These are phyloP conservation scores for Suillus ampliporus DNA, from an alignment of 768 basidiomycete species.

Conservation along the genomic window DNA sequence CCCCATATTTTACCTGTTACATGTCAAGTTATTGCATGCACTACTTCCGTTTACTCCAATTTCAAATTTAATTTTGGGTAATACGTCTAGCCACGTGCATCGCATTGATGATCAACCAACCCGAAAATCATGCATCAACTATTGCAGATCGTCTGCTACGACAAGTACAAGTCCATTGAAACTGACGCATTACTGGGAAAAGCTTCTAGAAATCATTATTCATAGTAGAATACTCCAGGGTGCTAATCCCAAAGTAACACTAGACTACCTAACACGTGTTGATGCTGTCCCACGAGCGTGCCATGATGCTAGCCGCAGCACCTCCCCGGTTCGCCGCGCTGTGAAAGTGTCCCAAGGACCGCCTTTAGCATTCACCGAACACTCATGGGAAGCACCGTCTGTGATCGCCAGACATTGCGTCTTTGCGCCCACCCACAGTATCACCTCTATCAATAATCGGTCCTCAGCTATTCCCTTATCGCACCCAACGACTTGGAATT, in stretches of 20 bases:
- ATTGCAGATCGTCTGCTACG: neutral
- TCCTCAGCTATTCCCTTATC: no score
- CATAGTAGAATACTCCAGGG: constrained; percentile 17
- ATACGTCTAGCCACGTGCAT: neutral
- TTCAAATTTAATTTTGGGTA: constrained; percentile 6
- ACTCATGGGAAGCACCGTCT: neutral
- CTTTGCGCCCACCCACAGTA: constrained; percentile 3
- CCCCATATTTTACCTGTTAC: no score
- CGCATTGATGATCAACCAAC: neutral
- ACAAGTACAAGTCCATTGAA: neutral
- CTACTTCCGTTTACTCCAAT: constrained; percentile 3
- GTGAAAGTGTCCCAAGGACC: constrained; percentile 6
- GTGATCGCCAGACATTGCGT: neutral
- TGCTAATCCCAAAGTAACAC: constrained; percentile 34
- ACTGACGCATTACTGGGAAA: constrained; percentile 30
- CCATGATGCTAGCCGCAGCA: constrained; percentile 32
- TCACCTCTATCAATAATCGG: neutral
- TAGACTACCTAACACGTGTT: constrained; percentile 33
- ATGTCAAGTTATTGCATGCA: no score
- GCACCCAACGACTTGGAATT: neutral
- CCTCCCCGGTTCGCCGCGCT: neutral
- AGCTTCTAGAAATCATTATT: constrained; percentile 12
- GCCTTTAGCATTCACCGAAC: neutral
- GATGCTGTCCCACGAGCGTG: constrained; percentile 35
- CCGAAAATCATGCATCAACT: neutral